A percentile compares a stretch with the other conserved stretches of the same genome.
Conservation (phyloP, 441 rosid genomes). For the Bruguiera hainesii region DNA sequence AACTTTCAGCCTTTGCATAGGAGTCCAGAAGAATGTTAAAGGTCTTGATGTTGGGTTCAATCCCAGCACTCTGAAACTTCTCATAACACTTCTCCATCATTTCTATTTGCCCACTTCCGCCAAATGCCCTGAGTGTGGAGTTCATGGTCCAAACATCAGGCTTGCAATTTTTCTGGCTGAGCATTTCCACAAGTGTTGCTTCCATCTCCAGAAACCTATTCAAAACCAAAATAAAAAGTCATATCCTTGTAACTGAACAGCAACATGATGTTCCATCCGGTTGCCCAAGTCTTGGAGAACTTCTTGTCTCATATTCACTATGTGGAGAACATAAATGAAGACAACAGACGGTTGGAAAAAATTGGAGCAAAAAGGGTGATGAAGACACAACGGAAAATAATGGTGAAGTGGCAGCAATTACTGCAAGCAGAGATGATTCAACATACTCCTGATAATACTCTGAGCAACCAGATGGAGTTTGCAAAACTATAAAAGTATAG, state of each 20-base stretch:
- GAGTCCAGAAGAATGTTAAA: constrained; percentile 86
- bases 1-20: constrained; percentile 69
- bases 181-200: constrained; percentile 73
- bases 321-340: not conserved
- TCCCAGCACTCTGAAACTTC: constrained; percentile 87
- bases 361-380: not conserved
- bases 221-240: constrained; percentile 30
- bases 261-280: constrained; percentile 21
- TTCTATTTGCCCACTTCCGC: constrained; percentile 74
- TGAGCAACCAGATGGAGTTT: constrained; percentile 22
- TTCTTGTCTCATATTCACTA: constrained; percentile 2
- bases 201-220: constrained; percentile 93
- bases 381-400: not conserved
- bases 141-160: constrained; percentile 96
- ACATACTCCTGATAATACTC: constrained; percentile 3
- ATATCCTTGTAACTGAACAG: constrained; percentile 12
- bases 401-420: not conserved
- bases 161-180: constrained; percentile 50
- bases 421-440: not conserved
- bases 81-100: constrained; percentile 91
- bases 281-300: constrained; percentile 10
- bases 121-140: constrained; percentile 87
- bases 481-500: constrained; percentile 9
- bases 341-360: not conserved
- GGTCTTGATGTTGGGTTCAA: constrained; percentile 79